Evolutionary conservation across 352 stramenopile genomes (phyloP).

Genomic region (Globisporangium ultimum): DNA sequence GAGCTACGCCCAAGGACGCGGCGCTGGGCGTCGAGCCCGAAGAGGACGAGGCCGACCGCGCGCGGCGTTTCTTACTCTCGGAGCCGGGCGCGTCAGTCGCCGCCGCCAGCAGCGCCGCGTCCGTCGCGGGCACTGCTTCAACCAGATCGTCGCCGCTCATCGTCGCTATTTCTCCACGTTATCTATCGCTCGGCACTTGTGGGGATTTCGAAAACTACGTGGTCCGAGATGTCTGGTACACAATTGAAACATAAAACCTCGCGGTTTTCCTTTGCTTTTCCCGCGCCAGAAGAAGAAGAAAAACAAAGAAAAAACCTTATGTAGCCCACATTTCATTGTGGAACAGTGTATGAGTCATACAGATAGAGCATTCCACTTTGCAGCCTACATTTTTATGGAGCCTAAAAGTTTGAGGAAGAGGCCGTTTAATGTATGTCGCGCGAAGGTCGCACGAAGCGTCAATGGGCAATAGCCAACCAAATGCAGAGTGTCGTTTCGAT

Average conservation of each 20-base stretch:
- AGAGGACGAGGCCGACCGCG: slow-evolving; percentile 10
- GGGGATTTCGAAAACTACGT: slow-evolving; percentile 11
- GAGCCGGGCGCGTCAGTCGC: slow-evolving; percentile 16
- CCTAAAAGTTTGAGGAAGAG: too few relatives aligned
- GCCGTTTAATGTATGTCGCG: slow-evolving; percentile 15
- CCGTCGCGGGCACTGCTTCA: slow-evolving; percentile 18
- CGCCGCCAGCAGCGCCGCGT: slow-evolving; percentile 14
- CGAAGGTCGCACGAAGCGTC: slow-evolving; percentile 25
- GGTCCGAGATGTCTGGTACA: slow-evolving; percentile 14
- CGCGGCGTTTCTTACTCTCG: slow-evolving; percentile 35
- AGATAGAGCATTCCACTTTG: slow-evolving; percentile 4
- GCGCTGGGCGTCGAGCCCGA: not conserved
- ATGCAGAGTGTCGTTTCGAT: slow-evolving; percentile 13
- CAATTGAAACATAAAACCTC: slow-evolving; percentile 18
- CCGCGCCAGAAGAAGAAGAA: not conserved
- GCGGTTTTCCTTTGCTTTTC: not conserved
- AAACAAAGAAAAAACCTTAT: not conserved
- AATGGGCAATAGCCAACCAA: slow-evolving; percentile 33
- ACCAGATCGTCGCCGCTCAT: slow-evolving; percentile 4
- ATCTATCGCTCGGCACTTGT: not conserved
- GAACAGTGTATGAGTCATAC: not conserved
- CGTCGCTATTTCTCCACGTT: not conserved
- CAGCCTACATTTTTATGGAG: not conserved
- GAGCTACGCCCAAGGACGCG: not conserved
- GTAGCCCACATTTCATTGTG: not conserved